These are phyloP conservation scores for Botrytis squamosa DNA, from an alignment of 2,329 filamentous ascomycete species.

Conservation along the genomic window DNA sequence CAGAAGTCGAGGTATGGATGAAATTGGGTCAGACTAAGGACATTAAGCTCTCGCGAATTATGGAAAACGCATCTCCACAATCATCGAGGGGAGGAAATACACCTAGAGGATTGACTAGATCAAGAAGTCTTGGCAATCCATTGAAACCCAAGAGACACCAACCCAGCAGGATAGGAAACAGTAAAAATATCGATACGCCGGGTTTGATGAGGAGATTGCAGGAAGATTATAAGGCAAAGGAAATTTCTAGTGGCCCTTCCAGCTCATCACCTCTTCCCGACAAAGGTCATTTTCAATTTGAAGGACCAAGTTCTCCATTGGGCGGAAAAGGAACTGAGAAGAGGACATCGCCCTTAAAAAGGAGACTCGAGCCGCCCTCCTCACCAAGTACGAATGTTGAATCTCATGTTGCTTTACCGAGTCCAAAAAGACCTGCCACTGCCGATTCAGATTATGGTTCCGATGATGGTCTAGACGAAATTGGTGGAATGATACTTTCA, in stretches of 20 bases:
- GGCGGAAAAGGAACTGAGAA: not conserved
- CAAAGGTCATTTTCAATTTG: conserved; percentile 4
- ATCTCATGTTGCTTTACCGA: not conserved
- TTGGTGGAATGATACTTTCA: conserved; percentile 19
- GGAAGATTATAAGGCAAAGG: conserved; percentile 43
- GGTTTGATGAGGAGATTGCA: conserved; percentile 67
- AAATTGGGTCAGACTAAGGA: conserved; percentile 58
- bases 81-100: conserved; percentile 46
- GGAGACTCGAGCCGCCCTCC: not conserved
- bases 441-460: conserved; percentile 21
- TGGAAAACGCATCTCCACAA: conserved; percentile 70
- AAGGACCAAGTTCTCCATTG: conserved; percentile 12
- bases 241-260: conserved; percentile 35
- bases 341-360: conserved; percentile 12
- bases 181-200: conserved; percentile 41
- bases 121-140: conserved; percentile 19
- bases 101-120: conserved; percentile 11
- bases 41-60: conserved; percentile 57
- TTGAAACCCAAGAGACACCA: conserved; percentile 62
- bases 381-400: not conserved
- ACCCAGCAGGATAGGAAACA: conserved; percentile 51
- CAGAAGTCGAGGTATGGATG: conserved; percentile 74
- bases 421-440: conserved; percentile 3
- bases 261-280: conserved; percentile 41
- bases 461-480: conserved; percentile 20